These are phyloP conservation scores for Pythium biforme DNA, from an alignment of 352 stramenopile genomes.

Conservation along the genomic window DNA sequence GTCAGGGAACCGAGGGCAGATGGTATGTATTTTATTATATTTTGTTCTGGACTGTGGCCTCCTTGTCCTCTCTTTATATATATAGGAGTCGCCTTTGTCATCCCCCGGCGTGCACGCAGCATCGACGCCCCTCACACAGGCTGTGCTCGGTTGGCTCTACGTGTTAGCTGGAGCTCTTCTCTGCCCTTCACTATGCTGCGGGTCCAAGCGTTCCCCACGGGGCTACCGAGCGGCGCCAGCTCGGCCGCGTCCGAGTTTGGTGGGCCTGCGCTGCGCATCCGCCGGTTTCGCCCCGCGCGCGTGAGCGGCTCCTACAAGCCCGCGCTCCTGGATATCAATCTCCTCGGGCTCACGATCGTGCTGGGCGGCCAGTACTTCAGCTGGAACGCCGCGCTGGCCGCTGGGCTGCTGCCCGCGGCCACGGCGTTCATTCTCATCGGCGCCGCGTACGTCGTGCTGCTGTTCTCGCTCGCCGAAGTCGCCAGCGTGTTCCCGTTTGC, in stretches of 20 bases:
- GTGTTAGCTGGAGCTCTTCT: too few relatives aligned
- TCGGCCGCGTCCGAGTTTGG: slow-evolving; percentile 8
- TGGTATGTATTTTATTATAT: too few relatives aligned
- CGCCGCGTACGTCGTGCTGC: slow-evolving; percentile 26
- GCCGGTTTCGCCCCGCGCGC: not conserved
- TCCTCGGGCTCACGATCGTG: slow-evolving; percentile 32
- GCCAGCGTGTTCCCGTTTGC: slow-evolving; percentile 27
- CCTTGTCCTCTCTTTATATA: too few relatives aligned
- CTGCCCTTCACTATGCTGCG: not conserved
- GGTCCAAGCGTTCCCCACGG: not conserved
- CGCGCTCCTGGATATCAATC: slow-evolving; percentile 20
- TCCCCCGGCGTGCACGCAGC: too few relatives aligned
- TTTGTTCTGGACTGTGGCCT: too few relatives aligned
- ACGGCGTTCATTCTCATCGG: slow-evolving; percentile 18
- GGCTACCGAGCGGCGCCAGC: not conserved
- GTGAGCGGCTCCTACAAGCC: not conserved
- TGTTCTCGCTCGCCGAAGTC: slow-evolving; percentile 29
- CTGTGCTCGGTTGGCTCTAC: too few relatives aligned
- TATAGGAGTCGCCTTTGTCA: too few relatives aligned
- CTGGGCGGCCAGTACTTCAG: slow-evolving; percentile 34
- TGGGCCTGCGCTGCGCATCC: slow-evolving; percentile 5
- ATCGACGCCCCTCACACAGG: too few relatives aligned
- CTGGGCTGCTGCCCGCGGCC: slow-evolving; percentile 17
- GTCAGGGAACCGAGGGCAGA: too few relatives aligned
- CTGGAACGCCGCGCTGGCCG: slow-evolving; percentile 31